Evolutionary conservation across 257 asterid genomes (phyloP).

Genomic region (Jacaranda copaia): DNA sequence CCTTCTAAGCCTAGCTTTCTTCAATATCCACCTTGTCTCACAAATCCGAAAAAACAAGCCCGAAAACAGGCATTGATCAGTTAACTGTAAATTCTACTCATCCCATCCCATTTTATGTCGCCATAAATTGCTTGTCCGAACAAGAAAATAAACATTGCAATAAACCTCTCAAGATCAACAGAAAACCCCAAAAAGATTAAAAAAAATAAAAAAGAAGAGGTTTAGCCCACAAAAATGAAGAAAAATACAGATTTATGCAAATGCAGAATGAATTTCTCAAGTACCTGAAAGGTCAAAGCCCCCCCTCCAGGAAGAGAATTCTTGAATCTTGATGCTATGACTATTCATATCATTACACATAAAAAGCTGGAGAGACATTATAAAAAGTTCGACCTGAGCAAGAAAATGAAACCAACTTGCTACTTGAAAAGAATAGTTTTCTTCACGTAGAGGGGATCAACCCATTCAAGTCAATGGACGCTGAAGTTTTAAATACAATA

Average conservation of each 20-base stretch:
- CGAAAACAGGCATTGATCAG: not conserved
- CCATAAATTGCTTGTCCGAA: no score
- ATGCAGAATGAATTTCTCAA: constrained; percentile 8
- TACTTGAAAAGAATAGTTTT: no score
- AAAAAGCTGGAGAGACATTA: no score
- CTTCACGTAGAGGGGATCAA: not conserved
- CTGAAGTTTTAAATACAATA: not conserved
- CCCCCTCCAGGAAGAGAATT: constrained; percentile 24
- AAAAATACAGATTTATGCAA: constrained; percentile 4
- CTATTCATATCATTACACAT: not conserved
- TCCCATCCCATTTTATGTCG: no score
- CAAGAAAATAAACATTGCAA: no score
- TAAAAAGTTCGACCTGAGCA: no score
- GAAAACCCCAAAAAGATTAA: no score
- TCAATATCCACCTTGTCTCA: constrained; percentile 12
- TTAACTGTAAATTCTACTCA: no score
- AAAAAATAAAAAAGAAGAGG: no score
- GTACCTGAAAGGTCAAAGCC: constrained; percentile 34
- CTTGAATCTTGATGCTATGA: not conserved
- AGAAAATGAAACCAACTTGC: no score
- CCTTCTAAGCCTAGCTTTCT: not conserved
- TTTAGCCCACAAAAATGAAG: not conserved
- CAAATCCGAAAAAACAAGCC: not conserved
- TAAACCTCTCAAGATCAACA: no score
- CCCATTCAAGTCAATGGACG: constrained; percentile 33